These are phyloP conservation scores for Sporothrix inflata DNA, from an alignment of 2,329 filamentous ascomycete species.

Conservation along the genomic window DNA sequence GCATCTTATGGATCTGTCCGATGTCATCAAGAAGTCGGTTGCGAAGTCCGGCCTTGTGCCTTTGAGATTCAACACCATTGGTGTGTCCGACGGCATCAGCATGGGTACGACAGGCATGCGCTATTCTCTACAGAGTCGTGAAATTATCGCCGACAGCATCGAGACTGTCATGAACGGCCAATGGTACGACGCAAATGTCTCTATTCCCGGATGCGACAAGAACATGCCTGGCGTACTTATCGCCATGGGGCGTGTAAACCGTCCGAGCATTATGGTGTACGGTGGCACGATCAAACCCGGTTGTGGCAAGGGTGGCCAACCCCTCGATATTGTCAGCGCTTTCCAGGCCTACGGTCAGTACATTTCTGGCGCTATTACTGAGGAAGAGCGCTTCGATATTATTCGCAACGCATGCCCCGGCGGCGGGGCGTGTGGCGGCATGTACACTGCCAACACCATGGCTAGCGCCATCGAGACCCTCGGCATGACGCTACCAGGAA, in stretches of 20 bases:
- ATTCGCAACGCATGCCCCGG: conserved; percentile 90
- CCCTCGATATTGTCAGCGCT: conserved; percentile 92
- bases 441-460: conserved; percentile 81
- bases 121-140: conserved; percentile 85
- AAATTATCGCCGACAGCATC: conserved; percentile 96
- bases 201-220: conserved; percentile 97
- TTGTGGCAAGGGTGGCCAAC: conserved; percentile 73
- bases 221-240: conserved; percentile 96
- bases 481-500: conserved; percentile 80
- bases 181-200: conserved; percentile 98
- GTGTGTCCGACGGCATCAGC: conserved; percentile 95
- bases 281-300: conserved; percentile 93
- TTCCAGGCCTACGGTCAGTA: conserved; percentile 98
- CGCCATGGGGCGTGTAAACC: conserved; percentile 92
- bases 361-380: conserved; percentile 85
- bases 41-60: conserved; percentile 77
- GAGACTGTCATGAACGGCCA: conserved; percentile 99
- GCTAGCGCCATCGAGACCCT: conserved; percentile 73
- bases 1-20: conserved; percentile 90
- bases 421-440: conserved; percentile 81
- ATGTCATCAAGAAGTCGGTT: conserved; percentile 67
- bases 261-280: conserved; percentile 96
- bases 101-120: conserved; percentile 97
- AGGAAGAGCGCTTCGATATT: conserved; percentile 91
- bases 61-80: conserved; percentile 99